Evolutionary conservation across 345 rosid species (phyloP).

Genomic region (Gynandropsis gynandra): DNA sequence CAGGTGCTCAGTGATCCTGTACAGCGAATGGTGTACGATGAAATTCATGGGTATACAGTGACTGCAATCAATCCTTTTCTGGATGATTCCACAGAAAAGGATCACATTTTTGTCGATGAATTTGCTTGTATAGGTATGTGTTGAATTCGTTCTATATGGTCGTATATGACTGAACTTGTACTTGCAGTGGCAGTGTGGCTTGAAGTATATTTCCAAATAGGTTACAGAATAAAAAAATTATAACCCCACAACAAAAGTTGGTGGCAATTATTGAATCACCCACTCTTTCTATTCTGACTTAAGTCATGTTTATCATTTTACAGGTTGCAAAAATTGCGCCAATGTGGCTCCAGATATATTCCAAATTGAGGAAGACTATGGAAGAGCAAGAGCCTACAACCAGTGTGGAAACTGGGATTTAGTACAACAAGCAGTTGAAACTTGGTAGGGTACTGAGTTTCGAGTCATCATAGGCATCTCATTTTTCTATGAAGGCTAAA

Average conservation of each 20-base stretch:
- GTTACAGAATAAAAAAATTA: background rate
- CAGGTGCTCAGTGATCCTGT: conserved; percentile 95
- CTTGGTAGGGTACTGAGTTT: conserved; percentile 41
- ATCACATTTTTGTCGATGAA: conserved; percentile 86
- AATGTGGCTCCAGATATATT: conserved; percentile 67
- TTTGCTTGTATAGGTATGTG: conserved; percentile 88
- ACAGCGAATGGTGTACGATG: conserved; percentile 94
- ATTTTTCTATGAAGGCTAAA: background rate
- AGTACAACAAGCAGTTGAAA: conserved; percentile 80
- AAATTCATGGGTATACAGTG: conserved; percentile 84
- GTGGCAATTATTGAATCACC: background rate
- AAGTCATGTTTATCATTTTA: background rate
- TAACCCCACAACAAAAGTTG: background rate
- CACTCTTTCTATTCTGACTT: background rate
- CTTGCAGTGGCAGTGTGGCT: background rate
- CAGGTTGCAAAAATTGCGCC: conserved; percentile 97
- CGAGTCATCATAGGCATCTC: background rate
- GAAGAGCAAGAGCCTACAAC: conserved; percentile 80
- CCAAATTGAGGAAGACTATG: conserved; percentile 83
- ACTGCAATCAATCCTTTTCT: conserved; percentile 82
- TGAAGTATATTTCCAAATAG: no score
- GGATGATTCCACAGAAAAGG: conserved; percentile 56
- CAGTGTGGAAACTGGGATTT: conserved; percentile 56
- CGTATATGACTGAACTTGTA: no score
- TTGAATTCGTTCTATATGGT: background rate